Percentiles rank a stretch among this genome's conserved stretches.
Conservation (phyloP, 352 stramenopile genomes). For the Peronospora destructor region DNA sequence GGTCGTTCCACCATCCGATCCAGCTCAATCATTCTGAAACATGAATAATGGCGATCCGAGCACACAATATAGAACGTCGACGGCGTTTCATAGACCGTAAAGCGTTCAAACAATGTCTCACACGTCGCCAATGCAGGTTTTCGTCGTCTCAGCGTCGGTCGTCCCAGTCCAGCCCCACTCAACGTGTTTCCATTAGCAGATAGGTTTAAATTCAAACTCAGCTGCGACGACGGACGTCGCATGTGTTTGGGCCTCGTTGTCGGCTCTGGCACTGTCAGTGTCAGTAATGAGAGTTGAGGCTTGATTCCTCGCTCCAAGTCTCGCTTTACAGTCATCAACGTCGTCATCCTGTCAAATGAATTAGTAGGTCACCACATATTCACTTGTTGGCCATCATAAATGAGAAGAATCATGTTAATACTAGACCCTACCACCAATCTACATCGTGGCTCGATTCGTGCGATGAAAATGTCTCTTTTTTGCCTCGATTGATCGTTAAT, state of each 20-base stretch:
- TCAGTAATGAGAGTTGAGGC: slow-evolving; percentile 56
- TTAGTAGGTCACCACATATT: too few relatives aligned
- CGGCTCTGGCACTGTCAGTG: slow-evolving; percentile 36
- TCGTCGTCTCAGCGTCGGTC: slow-evolving; percentile 44
- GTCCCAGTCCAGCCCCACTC: slow-evolving; percentile 15
- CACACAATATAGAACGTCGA: slow-evolving; percentile 73
- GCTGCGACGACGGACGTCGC: slow-evolving; percentile 27
- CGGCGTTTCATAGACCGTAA: slow-evolving; percentile 79
- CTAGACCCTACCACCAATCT: slow-evolving; percentile 67
- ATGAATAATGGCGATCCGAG: slow-evolving; percentile 79
- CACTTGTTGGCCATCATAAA: background rate
- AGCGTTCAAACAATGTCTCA: slow-evolving; percentile 68
- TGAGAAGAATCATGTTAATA: background rate
- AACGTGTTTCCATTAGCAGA: slow-evolving; percentile 15
- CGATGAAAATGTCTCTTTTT: slow-evolving; percentile 82
- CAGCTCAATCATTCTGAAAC: slow-evolving; percentile 68
- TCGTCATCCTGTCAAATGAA: slow-evolving; percentile 54
- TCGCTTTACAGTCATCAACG: slow-evolving; percentile 67
- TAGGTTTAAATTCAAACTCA: slow-evolving; percentile 31
- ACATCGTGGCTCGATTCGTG: slow-evolving; percentile 81
- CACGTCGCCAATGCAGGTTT: slow-evolving; percentile 59
- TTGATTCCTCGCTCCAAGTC: slow-evolving; percentile 59
- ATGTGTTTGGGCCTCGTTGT: slow-evolving; percentile 25
- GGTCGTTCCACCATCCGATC: slow-evolving; percentile 63
- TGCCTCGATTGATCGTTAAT: slow-evolving; percentile 49